Percentiles rank a stretch among this genome's conserved stretches.
phyloP scores from a whole-genome alignment of 108 stramenopile species.

The Nitzschia putrida region DNA sequence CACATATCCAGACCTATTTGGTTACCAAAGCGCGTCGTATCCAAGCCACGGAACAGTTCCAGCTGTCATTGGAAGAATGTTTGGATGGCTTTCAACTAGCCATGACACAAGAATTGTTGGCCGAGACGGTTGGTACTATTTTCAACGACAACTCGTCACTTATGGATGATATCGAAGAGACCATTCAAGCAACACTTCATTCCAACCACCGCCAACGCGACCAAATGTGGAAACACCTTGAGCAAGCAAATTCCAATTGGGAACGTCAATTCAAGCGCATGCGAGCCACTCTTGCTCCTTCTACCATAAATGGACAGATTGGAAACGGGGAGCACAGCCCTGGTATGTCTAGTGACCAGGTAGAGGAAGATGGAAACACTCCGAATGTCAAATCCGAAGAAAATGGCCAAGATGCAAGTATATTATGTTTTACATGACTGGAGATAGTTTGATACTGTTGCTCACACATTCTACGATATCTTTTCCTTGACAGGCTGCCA shows the following conservation, averaged over 20 bases:
- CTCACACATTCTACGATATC: not conserved
- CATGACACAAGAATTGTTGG: constrained; percentile 17
- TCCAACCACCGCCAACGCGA: constrained; percentile 14
- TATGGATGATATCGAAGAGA: constrained; percentile 1
- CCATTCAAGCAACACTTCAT: not conserved
- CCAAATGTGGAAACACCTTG: not conserved
- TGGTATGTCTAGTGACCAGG: too few species aligned
- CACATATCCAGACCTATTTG: constrained; percentile 16
- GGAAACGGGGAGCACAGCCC: too few species aligned
- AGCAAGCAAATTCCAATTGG: constrained; percentile 15
- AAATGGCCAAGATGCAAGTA: too few species aligned
- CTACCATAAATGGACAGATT: too few species aligned
- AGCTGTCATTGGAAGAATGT: not conserved
- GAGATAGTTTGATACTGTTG: not conserved
- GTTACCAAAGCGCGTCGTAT: constrained; percentile 7
- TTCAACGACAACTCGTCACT: not conserved
- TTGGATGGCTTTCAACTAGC: constrained; percentile 2
- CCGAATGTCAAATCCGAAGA: too few species aligned
- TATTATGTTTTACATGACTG: not conserved
- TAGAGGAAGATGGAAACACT: too few species aligned
- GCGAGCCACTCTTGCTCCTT: not conserved
- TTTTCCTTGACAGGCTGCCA: not conserved
- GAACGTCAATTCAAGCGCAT: constrained; percentile 1
- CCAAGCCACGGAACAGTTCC: constrained; percentile 10
- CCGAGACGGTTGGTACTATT: constrained; percentile 5